Base-by-base conservation (phyloP, 306 rosid genomes). In the Sicyos baderoa region DNA sequence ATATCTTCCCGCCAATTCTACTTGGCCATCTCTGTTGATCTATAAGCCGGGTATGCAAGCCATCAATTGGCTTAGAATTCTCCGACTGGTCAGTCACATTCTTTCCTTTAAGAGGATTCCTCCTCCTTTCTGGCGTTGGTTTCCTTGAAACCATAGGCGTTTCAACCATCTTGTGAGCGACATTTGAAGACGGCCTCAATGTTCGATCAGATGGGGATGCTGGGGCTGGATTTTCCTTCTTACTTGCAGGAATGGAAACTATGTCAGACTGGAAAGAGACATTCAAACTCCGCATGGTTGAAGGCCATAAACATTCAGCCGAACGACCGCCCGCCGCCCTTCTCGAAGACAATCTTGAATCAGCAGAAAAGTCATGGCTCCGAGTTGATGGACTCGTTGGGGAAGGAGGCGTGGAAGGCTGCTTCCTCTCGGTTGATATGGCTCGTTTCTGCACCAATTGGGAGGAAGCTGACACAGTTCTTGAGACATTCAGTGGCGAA, bases 21-120 rank as follows among this genome's bases (percentile, higher is more conserved):
- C 89, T 85, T 18, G 99, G 91, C 99, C 97, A 90, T 23, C 96
- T 81, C 76, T 83, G 97, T 79, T 88, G 96, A 83, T 90, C 99
- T 75, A 79, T 80, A 78, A 84, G 65, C 68, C 95, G 84, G 72
- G 88, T 76, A 79, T 84, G 91, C 68, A 79, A 79, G 29, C 78
- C 79, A 74, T 88, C 95, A 72, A 80, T 85, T n/a, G 97, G 99
- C 72, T 83, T 88, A 10, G 96, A 90, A 81, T 94, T 94, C 86
- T 94, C 99, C 1, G 83, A 81, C 42, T 90, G 97, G 79, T 94
- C 86, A 74, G 90, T 37, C 48, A 72, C 84, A 74, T 78, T 85
- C 74, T 88, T 93, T 76, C 96, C 94, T 75, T 76, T 88, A 69
- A 90, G 87, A 71, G 99, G 97, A 68, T 92, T 94, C 75, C 92